phyloP scores from a whole-genome alignment of 306 rosid species.

The Clitoria ternatea region DNA sequence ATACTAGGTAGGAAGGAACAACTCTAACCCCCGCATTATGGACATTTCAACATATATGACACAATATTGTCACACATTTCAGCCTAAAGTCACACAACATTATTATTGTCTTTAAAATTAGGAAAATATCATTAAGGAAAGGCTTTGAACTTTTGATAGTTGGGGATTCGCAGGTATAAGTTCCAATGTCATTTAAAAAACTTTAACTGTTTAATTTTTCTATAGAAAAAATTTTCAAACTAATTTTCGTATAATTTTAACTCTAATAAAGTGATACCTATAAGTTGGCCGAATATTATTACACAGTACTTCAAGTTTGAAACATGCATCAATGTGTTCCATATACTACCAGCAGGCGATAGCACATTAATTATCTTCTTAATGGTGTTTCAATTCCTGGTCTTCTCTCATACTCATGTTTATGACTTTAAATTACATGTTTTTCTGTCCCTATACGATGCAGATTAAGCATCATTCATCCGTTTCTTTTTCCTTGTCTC shows the following conservation, averaged over 20 bases:
- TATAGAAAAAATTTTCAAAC: background rate
- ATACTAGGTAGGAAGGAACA: no score
- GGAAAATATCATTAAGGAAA: background rate
- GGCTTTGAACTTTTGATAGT: background rate
- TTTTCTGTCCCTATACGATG: background rate
- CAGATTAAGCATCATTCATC: no score
- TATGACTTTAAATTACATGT: background rate
- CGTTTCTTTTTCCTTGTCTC: background rate
- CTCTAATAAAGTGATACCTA: background rate
- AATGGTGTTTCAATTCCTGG: background rate
- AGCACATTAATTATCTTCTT: background rate
- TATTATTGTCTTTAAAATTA: background rate
- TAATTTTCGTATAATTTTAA: background rate
- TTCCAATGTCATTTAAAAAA: background rate
- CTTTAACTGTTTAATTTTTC: background rate
- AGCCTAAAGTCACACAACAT: no score
- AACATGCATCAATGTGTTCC: no score
- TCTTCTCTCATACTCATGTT: background rate
- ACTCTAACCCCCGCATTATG: no score
- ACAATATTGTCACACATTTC: no score
- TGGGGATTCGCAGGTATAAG: background rate
- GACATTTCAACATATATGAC: no score
- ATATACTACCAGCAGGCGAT: background rate
- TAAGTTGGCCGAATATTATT: background rate
- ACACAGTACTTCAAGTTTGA: background rate